Evolutionary conservation across 164 flowering plant species (phyloP), one percentile per base, ranked within the genome.

Genomic region (Saururus chinensis): DNA sequence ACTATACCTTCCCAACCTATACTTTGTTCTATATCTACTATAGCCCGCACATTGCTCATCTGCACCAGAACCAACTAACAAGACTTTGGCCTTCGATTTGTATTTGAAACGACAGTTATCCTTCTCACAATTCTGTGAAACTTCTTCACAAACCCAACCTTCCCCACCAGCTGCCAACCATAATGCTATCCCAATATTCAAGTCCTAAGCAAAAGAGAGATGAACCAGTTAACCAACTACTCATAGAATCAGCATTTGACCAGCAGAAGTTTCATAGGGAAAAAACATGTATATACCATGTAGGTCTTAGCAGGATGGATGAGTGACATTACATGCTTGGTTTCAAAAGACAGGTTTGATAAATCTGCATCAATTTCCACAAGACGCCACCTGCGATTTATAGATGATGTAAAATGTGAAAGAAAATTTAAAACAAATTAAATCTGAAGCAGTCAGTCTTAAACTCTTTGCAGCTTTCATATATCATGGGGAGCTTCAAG

Each of bases 1-100:
- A 58, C 45, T n/a, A 66, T 80, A 91, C 99, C 99, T 80, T 70
- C 77, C 85, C 56, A 68, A 60, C 79, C 80, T 79, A 69, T 70
- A 95, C 63, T 87, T 91, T 66, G 99, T 95, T 74, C 67, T 88
- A 68, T 91, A 91, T 70, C 99, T 81, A 19, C 96, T 87, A 79
- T 91, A 95, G 60, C 99, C 99, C 72, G 93, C 97, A 80, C 99
- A 95, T 73, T 95, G 99, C 76, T 95, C 99, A 77, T 95, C 99
- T 26, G 97, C 99, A 70, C 99, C 99, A 71, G 97, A 78, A 61
- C 99, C 99, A 78, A 95, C 95, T 1, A 95, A 77, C 17, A 95
- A 79, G 60, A 95, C 81, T 65, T 76, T 82, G 68, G 97, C 85
- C 71, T 74, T 70, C 30, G 96, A 91, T 64, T 76, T 86, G 82